Evolutionary conservation across 495 filamentous ascomycete species (phyloP).

Genomic region (Penicillium tannophilum): DNA sequence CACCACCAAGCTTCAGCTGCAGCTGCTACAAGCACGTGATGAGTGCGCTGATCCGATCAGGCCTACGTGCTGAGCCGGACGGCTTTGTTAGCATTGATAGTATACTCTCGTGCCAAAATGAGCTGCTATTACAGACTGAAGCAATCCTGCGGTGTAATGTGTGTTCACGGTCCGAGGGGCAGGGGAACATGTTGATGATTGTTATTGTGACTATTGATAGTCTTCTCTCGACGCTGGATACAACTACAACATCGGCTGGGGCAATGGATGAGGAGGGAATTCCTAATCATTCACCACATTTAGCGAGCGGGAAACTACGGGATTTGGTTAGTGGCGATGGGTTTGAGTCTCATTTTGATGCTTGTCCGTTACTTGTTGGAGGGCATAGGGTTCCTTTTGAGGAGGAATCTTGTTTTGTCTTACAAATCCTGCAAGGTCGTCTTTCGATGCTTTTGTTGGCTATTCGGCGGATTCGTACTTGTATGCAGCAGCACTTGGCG

Average conservation of each 20-base stretch:
- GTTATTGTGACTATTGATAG: constrained; percentile 39
- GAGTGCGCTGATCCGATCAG: constrained; percentile 13
- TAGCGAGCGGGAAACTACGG: neutral
- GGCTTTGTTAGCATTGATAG: constrained; percentile 32
- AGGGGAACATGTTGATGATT: constrained; percentile 36
- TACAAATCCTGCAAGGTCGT: constrained; percentile 33
- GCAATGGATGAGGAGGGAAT: neutral
- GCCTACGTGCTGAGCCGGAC: constrained; percentile 3
- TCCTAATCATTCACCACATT: neutral
- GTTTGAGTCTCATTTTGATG: constrained; percentile 30
- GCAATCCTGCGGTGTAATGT: constrained; percentile 33
- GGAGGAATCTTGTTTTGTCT: constrained; percentile 36
- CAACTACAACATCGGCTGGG: constrained; percentile 15
- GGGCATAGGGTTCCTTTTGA: constrained; percentile 34
- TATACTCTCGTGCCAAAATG: constrained; percentile 32
- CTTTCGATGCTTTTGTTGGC: constrained; percentile 31
- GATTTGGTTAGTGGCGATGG: neutral
- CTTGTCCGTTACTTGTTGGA: constrained; percentile 35
- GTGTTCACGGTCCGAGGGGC: constrained; percentile 30
- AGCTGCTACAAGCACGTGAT: constrained; percentile 18
- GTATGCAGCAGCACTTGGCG: constrained; percentile 30
- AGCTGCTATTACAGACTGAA: constrained; percentile 33
- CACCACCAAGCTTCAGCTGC: constrained; percentile 4
- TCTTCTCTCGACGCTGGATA: constrained; percentile 34
- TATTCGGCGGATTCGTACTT: constrained; percentile 31